Conservation (phyloP, 2,329 filamentous ascomycete species). For the Didymella keratinophila region DNA sequence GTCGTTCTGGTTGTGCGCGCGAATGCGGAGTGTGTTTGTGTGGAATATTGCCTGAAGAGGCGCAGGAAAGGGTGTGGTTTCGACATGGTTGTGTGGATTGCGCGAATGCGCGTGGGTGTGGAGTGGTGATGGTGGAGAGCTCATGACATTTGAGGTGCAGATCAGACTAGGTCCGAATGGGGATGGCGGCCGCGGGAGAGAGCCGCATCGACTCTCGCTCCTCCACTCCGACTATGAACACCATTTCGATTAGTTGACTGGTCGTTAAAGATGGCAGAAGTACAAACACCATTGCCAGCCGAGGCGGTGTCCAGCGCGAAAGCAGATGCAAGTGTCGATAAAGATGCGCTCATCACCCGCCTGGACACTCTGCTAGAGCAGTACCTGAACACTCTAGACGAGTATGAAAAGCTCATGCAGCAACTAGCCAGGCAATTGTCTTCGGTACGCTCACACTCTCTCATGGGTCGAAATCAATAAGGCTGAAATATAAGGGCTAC, state of each 20-base stretch:
- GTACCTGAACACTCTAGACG: constrained; percentile 71
- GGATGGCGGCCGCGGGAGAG: constrained; percentile 28
- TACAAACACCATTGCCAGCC: not conserved
- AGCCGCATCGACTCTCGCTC: not conserved
- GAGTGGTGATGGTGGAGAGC: not conserved
- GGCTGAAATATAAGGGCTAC: too few relatives aligned
- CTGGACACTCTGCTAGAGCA: constrained; percentile 71
- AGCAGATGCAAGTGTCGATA: constrained; percentile 8
- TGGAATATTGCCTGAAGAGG: constrained; percentile 43
- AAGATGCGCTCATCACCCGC: constrained; percentile 45
- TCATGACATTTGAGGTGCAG: not conserved
- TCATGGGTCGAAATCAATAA: too few relatives aligned
- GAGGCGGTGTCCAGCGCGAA: not conserved
- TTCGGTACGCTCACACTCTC: too few relatives aligned
- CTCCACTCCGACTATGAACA: not conserved
- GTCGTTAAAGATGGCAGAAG: not conserved
- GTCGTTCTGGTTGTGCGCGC: constrained; percentile 21
- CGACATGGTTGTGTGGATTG: constrained; percentile 35
- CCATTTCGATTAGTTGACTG: not conserved
- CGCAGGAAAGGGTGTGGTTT: constrained; percentile 46
- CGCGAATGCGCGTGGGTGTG: constrained; percentile 5
- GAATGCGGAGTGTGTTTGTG: constrained; percentile 15
- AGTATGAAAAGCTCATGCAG: constrained; percentile 68
- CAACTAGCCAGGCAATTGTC: constrained; percentile 64
- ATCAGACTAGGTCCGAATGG: constrained; percentile 22